These are phyloP conservation scores for Coprinopsis cinerea DNA, from an alignment of 768 basidiomycete genomes.

Conservation along the genomic window DNA sequence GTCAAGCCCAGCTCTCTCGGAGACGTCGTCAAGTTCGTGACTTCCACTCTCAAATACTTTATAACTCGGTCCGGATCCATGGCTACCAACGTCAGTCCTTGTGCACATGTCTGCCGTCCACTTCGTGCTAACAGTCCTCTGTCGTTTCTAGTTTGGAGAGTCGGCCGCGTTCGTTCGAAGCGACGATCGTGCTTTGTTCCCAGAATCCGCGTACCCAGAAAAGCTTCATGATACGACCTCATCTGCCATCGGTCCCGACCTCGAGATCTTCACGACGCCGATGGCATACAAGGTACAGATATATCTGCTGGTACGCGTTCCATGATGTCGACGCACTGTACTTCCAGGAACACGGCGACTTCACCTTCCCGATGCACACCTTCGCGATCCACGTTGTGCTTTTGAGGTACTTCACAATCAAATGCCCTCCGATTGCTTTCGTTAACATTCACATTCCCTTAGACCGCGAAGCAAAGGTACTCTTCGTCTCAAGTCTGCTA, in stretches of 20 bases:
- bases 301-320: neutral
- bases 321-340: neutral
- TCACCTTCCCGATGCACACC: constrained; percentile 33
- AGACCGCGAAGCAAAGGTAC: constrained; percentile 36
- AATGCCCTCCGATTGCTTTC: too few relatives aligned
- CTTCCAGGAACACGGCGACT: constrained; percentile 29
- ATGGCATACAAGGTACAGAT: constrained; percentile 31
- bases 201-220: constrained; percentile 24
- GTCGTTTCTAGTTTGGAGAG: constrained; percentile 33
- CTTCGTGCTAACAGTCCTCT: neutral
- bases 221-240: constrained; percentile 34
- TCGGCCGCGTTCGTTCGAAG: constrained; percentile 50
- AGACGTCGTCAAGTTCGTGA: constrained; percentile 25
- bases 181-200: constrained; percentile 41
- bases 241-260: constrained; percentile 32
- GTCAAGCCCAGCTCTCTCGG: constrained; percentile 23
- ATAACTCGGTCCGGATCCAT: constrained; percentile 43
- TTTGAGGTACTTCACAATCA: constrained; percentile 19
- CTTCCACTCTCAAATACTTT: constrained; percentile 36
- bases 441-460: neutral
- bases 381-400: constrained; percentile 32
- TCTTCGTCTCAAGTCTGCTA: constrained; percentile 29
- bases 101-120: neutral
- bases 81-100: constrained; percentile 43
- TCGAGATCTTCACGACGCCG: constrained; percentile 36